Evolutionary conservation across 768 basidiomycete genomes (phyloP), one percentile per base, ranked within the genome.

Genomic region (Kwoniella botswanensis): DNA sequence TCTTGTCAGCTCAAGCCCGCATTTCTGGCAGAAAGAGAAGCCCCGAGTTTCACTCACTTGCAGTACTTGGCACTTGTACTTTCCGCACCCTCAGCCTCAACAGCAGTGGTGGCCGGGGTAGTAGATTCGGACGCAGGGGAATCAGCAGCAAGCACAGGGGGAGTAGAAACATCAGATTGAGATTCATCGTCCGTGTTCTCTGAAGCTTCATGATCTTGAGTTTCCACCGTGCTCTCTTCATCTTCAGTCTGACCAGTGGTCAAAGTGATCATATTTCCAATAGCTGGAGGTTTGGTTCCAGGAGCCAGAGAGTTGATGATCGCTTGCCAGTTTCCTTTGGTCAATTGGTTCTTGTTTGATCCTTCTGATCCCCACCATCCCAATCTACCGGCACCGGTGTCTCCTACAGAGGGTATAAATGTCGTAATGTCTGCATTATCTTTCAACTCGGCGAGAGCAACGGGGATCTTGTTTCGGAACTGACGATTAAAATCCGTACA

Each of bases 301-400:
- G 58, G 42, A 35, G 66, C 65, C 22, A 59, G 35, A 15, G 26
- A n/a, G 26, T 59, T 50, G 26, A 67, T 35, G 50, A 75, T 63
- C 22, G 42, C 71, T 50, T 65, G 58, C 58, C 43, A 58, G 15
- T 42, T 65, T 3, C 73, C 73, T 21, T 71, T 64, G 0, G 29
- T 55, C 9, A 64, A 53, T 15, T 46, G 60, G 22, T 66, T 68
- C 18, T 67, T 21, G 43, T 76, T 71, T 15, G 67, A 63, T 18
- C 73, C 72, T 41, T 66, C 68, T 9, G 66, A 29, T 21, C 71
- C 76, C 76, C 76, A 77, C 35, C 65, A 42, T 7, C 29, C 35
- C 43, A 77, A 26, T n/a, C 50, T 29, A 3, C 71, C 67, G 13
- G 70, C 71, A 10, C 71, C 71, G 41, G 52, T 60, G 15, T 67